Evolutionary conservation across 1,284 basidiomycete genomes (phyloP), one percentile per base, ranked within the genome.

Genomic region (Blastosporella zonata): DNA sequence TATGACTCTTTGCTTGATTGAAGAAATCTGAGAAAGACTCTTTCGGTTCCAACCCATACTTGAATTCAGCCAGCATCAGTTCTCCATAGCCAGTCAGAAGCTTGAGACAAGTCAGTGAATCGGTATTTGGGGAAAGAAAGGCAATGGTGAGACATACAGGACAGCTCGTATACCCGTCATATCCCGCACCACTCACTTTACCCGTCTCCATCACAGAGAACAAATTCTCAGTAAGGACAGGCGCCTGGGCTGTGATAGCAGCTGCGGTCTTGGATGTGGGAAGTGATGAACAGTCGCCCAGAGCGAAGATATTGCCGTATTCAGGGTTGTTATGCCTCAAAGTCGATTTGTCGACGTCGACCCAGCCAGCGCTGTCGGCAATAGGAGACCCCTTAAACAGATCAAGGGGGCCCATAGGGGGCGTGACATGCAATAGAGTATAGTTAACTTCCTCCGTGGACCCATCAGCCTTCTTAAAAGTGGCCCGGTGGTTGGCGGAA

Each of bases 221-320:
- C 43, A 97, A 67, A 70, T 98, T 99, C 68, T 96, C 90, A 1
- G 88, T 83, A 42, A 98, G 75, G 1, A 99, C 87, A n/a, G 96
- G 96, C 0, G 90, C 85, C 67, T 99, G 92, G 0, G 82, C 82
- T 1, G 90, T 93, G 61, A 97, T 90, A 1, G 95, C 96, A 2
- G 96, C 95, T 0, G 90, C 92, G 1, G 96, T 99, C 78, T 97
- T 99, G 67, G 90, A 93, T 10, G 93, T 98, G 5, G 95, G 94
- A 36, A 97, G 71, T 44, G 85, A 91, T 21, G 91, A 90, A 55
- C 89, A 90, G 64, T 99, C 96, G 21, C 96, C 96, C 17, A 97
- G 64, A 6, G 90, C 79, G 68, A 95, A 98, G 27, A 98, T 79
- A 67, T 97, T 97, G 48, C 75, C 69, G 64, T 73, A 90, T 60